These are phyloP conservation scores for Letharia columbiana DNA, from an alignment of 495 filamentous ascomycete species.

Conservation along the genomic window DNA sequence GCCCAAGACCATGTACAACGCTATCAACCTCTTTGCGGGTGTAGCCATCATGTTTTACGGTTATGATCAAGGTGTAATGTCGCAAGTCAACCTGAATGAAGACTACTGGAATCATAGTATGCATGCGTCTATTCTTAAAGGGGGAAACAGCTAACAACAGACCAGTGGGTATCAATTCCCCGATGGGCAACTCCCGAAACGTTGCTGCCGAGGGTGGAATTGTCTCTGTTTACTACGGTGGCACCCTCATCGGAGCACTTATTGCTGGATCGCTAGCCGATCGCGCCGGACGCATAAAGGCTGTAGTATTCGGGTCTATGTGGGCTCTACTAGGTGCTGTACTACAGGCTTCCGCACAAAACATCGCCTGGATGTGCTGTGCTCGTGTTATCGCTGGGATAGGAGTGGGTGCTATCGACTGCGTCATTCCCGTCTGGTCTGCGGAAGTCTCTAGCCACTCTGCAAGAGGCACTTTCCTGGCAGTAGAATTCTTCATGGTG, in stretches of 20 bases:
- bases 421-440: constrained; percentile 44
- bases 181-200: constrained; percentile 16
- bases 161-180: constrained; percentile 17
- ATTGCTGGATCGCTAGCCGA: constrained; percentile 45
- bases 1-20: constrained; percentile 27
- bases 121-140: background rate
- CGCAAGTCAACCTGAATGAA: constrained; percentile 33
- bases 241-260: constrained; percentile 47
- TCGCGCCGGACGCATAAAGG: constrained; percentile 46
- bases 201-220: constrained; percentile 38
- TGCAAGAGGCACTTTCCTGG: constrained; percentile 59
- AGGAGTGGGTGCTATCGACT: constrained; percentile 46
- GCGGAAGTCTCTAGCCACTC: constrained; percentile 57
- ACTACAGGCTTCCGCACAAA: constrained; percentile 43
- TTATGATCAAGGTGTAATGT: constrained; percentile 35
- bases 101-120: constrained; percentile 29
- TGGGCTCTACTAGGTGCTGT: constrained; percentile 48
- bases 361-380: constrained; percentile 46
- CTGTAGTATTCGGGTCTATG: constrained; percentile 42
- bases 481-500: constrained; percentile 52
- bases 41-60: constrained; percentile 35
- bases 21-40: constrained; percentile 28
- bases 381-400: constrained; percentile 49
- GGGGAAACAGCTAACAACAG: background rate
- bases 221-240: constrained; percentile 48